Conservation (phyloP, 2,329 filamentous ascomycete species). For the Calonectria honghensis region DNA sequence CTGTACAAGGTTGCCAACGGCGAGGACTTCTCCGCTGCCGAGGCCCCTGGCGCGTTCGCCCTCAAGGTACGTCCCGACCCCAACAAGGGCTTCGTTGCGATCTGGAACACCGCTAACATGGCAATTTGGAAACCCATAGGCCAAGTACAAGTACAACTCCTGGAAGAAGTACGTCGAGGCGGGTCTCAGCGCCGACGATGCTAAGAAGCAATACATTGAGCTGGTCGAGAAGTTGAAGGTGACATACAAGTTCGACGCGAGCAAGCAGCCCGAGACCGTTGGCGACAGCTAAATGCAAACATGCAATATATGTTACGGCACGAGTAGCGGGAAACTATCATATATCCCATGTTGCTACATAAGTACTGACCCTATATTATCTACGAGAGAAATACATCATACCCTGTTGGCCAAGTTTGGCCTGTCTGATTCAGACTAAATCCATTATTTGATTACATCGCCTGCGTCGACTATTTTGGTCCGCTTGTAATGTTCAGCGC, state of each 20-base stretch:
- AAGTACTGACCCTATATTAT: slow-evolving; percentile 1
- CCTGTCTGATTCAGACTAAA: slow-evolving; percentile 12
- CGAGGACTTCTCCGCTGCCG: slow-evolving; percentile 74
- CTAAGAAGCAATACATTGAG: slow-evolving; percentile 85
- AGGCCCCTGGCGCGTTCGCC: slow-evolving; percentile 81
- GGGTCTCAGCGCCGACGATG: slow-evolving; percentile 76
- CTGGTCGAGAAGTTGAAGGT: slow-evolving; percentile 83
- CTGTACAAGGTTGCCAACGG: slow-evolving; percentile 76
- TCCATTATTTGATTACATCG: background rate
- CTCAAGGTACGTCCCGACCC: slow-evolving; percentile 71
- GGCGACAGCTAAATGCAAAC: slow-evolving; percentile 51
- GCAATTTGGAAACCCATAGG: slow-evolving; percentile 66
- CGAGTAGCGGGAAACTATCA: slow-evolving; percentile 38
- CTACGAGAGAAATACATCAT: slow-evolving; percentile 33
- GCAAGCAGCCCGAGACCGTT: slow-evolving; percentile 78
- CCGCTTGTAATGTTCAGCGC: background rate
- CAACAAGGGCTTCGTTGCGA: background rate
- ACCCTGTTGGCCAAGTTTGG: slow-evolving; percentile 26
- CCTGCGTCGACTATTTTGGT: background rate
- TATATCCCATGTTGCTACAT: slow-evolving; percentile 10
- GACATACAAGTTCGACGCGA: slow-evolving; percentile 79
- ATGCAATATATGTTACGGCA: slow-evolving; percentile 40
- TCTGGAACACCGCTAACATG: slow-evolving; percentile 15
- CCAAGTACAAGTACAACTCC: slow-evolving; percentile 86
- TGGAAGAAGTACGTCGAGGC: slow-evolving; percentile 84